A percentile compares a stretch with the other conserved stretches of the same genome.
Evolutionary conservation across 2,329 filamentous ascomycete genomes (phyloP).

Genomic region (Stachybotrys chlorohalonatus): DNA sequence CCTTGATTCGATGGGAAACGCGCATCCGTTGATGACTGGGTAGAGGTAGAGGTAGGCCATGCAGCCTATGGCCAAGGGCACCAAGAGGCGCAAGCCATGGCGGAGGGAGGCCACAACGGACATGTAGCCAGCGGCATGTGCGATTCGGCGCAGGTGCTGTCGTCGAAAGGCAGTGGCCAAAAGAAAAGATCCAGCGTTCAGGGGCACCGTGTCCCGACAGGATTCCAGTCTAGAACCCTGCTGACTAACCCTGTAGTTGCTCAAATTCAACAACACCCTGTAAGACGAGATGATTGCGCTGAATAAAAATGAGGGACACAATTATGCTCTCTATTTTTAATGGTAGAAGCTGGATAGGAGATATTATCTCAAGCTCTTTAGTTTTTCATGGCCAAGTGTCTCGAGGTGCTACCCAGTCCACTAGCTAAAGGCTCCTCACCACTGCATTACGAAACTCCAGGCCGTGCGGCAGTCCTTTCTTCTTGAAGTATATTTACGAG

Average conservation of each 20-base stretch:
- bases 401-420: no score
- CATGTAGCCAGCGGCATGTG: slow-evolving; percentile 36
- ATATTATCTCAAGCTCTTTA: no score
- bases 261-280: not conserved
- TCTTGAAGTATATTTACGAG: no score
- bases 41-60: slow-evolving; percentile 83
- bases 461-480: no score
- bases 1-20: slow-evolving; percentile 55
- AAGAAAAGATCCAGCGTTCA: not conserved
- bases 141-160: not conserved
- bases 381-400: no score
- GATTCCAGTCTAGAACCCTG: not conserved
- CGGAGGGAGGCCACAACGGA: slow-evolving; percentile 43
- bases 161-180: not conserved
- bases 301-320: not conserved
- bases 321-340: not conserved
- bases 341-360: no score
- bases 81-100: slow-evolving; percentile 43
- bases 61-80: slow-evolving; percentile 57
- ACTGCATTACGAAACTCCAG: no score
- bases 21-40: slow-evolving; percentile 70
- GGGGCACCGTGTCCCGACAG: no score
- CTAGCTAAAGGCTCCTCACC: no score
- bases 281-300: no score
- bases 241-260: not conserved